A percentile compares a stretch with the other conserved stretches of the same genome.
phyloP scores from a whole-genome alignment of 257 asterid genomes.

The Coffea eugenioides region DNA sequence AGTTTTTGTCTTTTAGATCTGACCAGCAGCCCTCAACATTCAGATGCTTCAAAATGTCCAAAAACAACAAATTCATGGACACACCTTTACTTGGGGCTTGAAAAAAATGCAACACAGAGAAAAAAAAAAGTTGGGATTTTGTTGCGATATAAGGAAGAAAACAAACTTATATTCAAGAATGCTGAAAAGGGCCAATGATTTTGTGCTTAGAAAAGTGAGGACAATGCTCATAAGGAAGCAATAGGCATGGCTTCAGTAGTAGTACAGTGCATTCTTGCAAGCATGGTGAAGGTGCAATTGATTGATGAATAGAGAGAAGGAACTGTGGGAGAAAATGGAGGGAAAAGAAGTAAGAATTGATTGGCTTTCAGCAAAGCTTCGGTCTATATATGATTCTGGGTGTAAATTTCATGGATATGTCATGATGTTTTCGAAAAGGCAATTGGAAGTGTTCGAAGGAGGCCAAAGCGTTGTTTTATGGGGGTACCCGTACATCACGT shows the following conservation, averaged over 20 bases:
- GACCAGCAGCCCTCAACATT: constrained; percentile 20
- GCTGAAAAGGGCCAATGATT: constrained; percentile 19
- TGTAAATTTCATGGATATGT: constrained; percentile 17
- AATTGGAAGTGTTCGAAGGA: constrained; percentile 19
- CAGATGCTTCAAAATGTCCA: not conserved
- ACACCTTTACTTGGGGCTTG: not conserved
- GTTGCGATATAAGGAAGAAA: constrained; percentile 3
- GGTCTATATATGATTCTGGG: constrained; percentile 14
- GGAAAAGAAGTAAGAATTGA: constrained; percentile 24
- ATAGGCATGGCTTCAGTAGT: constrained; percentile 25
- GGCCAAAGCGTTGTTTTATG: not conserved
- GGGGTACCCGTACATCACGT: not conserved
- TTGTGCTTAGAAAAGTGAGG: constrained; percentile 36
- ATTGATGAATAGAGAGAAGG: constrained; percentile 20
- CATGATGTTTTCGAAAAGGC: constrained; percentile 41
- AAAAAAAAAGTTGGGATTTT: constrained; percentile 10
- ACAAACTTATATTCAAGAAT: constrained; percentile 10
- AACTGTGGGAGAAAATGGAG: constrained; percentile 12
- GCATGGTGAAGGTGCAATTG: constrained; percentile 26
- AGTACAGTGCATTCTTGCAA: constrained; percentile 13
- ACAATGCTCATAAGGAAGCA: constrained; percentile 22
- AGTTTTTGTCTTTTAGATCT: constrained; percentile 45
- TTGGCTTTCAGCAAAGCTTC: constrained; percentile 23
- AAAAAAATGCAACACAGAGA: not conserved
- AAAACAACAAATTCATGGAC: not conserved